These are phyloP conservation scores for Camptophora hylomeconis DNA, from an alignment of 2,329 filamentous ascomycete genomes.

Conservation along the genomic window DNA sequence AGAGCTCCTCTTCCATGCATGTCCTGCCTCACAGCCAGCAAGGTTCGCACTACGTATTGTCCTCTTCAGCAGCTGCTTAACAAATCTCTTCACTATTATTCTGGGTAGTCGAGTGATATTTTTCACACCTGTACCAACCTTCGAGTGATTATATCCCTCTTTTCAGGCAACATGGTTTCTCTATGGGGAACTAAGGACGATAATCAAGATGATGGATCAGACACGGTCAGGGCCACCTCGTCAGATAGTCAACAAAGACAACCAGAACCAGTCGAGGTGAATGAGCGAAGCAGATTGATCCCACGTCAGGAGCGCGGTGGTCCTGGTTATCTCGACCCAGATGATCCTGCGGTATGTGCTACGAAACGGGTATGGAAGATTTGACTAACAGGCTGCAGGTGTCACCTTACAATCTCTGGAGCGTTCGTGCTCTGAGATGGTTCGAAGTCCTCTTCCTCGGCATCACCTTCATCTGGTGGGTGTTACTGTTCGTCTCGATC, in stretches of 20 bases:
- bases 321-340: slow-evolving; percentile 58
- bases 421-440: slow-evolving; percentile 66
- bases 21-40: too few species aligned
- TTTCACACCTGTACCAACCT: too few species aligned
- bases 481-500: slow-evolving; percentile 70
- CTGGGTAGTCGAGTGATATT: too few species aligned
- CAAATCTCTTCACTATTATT: too few species aligned
- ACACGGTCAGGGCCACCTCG: slow-evolving; percentile 18
- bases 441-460: slow-evolving; percentile 64
- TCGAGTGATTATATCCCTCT: too few species aligned
- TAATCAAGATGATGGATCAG: slow-evolving; percentile 20
- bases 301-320: slow-evolving; percentile 42
- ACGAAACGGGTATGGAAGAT: not conserved
- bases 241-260: slow-evolving; percentile 2
- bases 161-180: slow-evolving; percentile 31
- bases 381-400: slow-evolving; percentile 29
- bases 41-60: too few species aligned
- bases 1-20: too few species aligned
- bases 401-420: slow-evolving; percentile 90
- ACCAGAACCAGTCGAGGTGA: slow-evolving; percentile 29
- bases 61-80: too few species aligned
- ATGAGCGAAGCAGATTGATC: slow-evolving; percentile 55
- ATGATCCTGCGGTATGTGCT: slow-evolving; percentile 61
- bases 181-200: slow-evolving; percentile 43
- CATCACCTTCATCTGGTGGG: slow-evolving; percentile 83